Evolutionary conservation across 495 filamentous ascomycete genomes (phyloP).

Genomic region (Bombardia bombarda): DNA sequence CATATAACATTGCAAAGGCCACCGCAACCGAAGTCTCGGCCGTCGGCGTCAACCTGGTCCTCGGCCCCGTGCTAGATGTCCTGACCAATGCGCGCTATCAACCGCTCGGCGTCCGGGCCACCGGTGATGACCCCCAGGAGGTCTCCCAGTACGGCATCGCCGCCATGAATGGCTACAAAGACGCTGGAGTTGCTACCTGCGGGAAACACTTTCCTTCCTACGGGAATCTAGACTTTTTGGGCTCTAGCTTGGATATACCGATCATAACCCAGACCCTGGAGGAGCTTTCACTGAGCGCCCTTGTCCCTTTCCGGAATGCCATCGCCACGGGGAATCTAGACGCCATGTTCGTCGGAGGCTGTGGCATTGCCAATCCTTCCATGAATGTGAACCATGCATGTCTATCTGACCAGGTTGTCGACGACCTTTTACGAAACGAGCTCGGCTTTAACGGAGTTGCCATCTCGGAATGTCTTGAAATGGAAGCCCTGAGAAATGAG

Average conservation of each 20-base stretch:
- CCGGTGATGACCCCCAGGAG: constrained; percentile 81
- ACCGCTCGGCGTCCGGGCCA: constrained; percentile 73
- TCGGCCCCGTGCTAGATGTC: constrained; percentile 85
- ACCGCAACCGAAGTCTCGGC: constrained; percentile 80
- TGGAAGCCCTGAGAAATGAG: constrained; percentile 85
- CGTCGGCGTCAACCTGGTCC: constrained; percentile 83
- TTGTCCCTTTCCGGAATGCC: constrained; percentile 81
- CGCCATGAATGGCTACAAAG: constrained; percentile 81
- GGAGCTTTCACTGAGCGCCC: constrained; percentile 71
- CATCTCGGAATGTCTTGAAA: constrained; percentile 92
- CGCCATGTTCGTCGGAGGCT: constrained; percentile 88
- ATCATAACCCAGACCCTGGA: constrained; percentile 88
- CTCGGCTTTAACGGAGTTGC: constrained; percentile 82
- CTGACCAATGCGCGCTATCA: constrained; percentile 83
- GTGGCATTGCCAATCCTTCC: constrained; percentile 75
- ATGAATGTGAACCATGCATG: constrained; percentile 92
- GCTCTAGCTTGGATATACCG: constrained; percentile 77
- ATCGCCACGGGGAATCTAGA: constrained; percentile 70
- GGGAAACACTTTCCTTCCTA: constrained; percentile 93
- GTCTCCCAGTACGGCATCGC: constrained; percentile 81
- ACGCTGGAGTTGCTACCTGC: constrained; percentile 74
- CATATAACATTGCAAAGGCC: constrained; percentile 75
- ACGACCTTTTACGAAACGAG: constrained; percentile 72
- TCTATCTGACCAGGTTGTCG: constrained; percentile 81
- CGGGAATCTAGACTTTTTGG: constrained; percentile 85